These are phyloP conservation scores for Penicillium dipodomyicola DNA, from an alignment of 495 filamentous ascomycete genomes.

Conservation along the genomic window DNA sequence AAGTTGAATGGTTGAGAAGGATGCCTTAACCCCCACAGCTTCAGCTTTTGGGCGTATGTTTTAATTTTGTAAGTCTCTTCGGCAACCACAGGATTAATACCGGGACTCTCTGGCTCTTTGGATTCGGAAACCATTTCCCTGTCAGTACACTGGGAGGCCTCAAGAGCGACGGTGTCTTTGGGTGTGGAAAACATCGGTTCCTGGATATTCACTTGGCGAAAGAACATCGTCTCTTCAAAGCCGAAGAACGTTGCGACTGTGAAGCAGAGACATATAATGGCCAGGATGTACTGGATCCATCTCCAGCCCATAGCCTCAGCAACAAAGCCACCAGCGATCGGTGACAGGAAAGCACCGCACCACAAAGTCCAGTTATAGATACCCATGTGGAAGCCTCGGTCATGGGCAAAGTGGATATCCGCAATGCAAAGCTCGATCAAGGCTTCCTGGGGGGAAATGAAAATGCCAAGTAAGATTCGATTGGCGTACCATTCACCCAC, in stretches of 20 bases:
- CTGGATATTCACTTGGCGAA: constrained; percentile 6
- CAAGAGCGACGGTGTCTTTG: background rate
- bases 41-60: constrained; percentile 18
- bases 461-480: constrained; percentile 51
- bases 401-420: constrained; percentile 54
- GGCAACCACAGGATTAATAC: background rate
- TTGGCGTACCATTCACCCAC: constrained; percentile 51
- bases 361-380: constrained; percentile 49
- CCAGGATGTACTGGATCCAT: constrained; percentile 52
- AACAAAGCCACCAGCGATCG: constrained; percentile 52
- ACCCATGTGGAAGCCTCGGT: constrained; percentile 51
- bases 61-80: background rate
- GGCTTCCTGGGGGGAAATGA: constrained; percentile 49
- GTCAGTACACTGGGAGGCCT: background rate
- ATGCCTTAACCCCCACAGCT: constrained; percentile 5
- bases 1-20: constrained; percentile 6
- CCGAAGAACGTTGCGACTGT: constrained; percentile 54
- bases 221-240: constrained; percentile 52
- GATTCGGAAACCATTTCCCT: background rate
- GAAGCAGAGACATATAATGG: constrained; percentile 48
- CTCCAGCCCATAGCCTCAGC: constrained; percentile 44
- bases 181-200: background rate
- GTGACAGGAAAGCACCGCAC: constrained; percentile 50
- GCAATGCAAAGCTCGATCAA: constrained; percentile 49
- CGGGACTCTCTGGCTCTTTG: background rate